These are phyloP conservation scores for Ophiostoma ulmi DNA, from an alignment of 2,329 filamentous ascomycete genomes.

Conservation along the genomic window DNA sequence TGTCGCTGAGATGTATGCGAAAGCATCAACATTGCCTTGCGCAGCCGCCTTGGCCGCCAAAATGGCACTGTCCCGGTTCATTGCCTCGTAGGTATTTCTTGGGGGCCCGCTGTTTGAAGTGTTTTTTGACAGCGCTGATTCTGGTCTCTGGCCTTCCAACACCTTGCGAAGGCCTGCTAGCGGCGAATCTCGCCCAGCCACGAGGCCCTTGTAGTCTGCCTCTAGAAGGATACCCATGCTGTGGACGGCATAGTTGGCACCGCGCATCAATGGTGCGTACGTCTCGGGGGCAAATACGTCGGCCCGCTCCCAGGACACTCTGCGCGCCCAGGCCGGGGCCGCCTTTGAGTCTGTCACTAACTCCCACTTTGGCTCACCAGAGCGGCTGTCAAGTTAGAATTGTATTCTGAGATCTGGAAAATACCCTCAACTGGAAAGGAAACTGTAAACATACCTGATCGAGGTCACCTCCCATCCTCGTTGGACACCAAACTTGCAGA, in stretches of 20 bases:
- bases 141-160: conserved; percentile 58
- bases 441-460: conserved; percentile 60
- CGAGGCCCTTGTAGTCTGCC: conserved; percentile 92
- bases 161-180: conserved; percentile 71
- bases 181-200: conserved; percentile 79
- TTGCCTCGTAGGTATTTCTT: conserved; percentile 74
- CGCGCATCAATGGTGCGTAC: conserved; percentile 70
- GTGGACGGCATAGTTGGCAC: conserved; percentile 83
- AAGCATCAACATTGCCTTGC: conserved; percentile 59
- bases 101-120: not conserved
- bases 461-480: conserved; percentile 90
- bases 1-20: conserved; percentile 85
- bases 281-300: conserved; percentile 79
- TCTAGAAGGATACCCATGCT: conserved; percentile 94
- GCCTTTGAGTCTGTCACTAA: conserved; percentile 64
- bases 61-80: conserved; percentile 90
- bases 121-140: conserved; percentile 45
- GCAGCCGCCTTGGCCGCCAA: conserved; percentile 73
- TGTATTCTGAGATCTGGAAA: too few relatives aligned
- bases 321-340: conserved; percentile 73
- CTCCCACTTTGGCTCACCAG: conserved; percentile 82
- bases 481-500: conserved; percentile 82
- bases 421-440: too few relatives aligned
- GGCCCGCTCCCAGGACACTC: conserved; percentile 80
- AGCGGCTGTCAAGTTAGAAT: conserved; percentile 56